Percentiles rank a stretch among this genome's conserved stretches.
Conservation (phyloP, 805 yeast genomes). For the Helenozyma baotianmanensis region DNA sequence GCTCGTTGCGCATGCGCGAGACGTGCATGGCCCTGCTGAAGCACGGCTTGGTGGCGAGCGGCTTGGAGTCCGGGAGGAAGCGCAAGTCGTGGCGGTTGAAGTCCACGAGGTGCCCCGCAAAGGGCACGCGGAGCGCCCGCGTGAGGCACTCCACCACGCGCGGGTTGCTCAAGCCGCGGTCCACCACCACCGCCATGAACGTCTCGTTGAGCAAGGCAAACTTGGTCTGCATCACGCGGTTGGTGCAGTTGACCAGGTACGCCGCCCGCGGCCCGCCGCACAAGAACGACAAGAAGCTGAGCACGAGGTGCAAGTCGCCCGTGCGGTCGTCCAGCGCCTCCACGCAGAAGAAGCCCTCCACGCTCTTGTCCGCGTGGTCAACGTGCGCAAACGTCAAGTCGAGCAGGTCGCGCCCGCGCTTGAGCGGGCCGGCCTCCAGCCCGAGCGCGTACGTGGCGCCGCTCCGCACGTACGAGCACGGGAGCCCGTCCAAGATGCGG, state of each 20-base stretch:
- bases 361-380: conserved; percentile 1
- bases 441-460: conserved; percentile 8
- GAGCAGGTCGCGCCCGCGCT: conserved; percentile 1
- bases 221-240: conserved; percentile 4
- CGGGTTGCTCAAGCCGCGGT: conserved; percentile 1
- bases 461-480: conserved; percentile 9
- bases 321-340: neutral
- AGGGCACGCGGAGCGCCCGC: conserved; percentile 4
- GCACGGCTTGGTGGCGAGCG: neutral
- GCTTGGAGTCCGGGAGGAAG: conserved; percentile 11
- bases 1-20: conserved; percentile 2
- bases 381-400: conserved; percentile 8
- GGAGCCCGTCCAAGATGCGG: conserved; percentile 10
- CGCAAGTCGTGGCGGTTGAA: conserved; percentile 35
- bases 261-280: conserved; percentile 7
- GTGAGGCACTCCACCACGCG: neutral
- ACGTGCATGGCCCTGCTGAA: conserved; percentile 1
- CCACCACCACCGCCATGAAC: conserved; percentile 4
- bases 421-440: neutral
- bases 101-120: conserved; percentile 31
- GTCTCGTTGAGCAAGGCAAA: conserved; percentile 4
- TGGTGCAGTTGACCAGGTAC: conserved; percentile 2
- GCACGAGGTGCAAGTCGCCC: conserved; percentile 1
- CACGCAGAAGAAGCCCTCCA: conserved; percentile 8
- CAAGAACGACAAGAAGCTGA: conserved; percentile 5